These are phyloP conservation scores for Dryadomyces sulphureus DNA, from an alignment of 2,329 filamentous ascomycete genomes.

Conservation along the genomic window DNA sequence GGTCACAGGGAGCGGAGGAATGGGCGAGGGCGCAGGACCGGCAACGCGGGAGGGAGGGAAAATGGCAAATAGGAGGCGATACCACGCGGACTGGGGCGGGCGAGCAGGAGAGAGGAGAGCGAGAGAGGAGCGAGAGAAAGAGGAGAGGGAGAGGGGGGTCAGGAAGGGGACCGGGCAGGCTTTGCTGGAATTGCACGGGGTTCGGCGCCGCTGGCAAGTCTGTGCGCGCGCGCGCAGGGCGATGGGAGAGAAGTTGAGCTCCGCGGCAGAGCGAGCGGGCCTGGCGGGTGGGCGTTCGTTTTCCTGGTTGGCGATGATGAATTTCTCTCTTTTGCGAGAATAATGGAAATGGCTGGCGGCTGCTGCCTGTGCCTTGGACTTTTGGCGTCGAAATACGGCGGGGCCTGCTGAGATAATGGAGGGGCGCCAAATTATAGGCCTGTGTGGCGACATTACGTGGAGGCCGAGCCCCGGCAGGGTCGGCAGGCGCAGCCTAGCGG, in stretches of 20 bases:
- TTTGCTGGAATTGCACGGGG: no score
- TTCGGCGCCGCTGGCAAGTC: no score
- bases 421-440: not conserved
- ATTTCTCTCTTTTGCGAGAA: not conserved
- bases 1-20: not conserved
- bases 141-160: not conserved
- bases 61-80: no score
- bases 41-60: not conserved
- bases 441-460: not conserved
- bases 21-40: not conserved
- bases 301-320: not conserved
- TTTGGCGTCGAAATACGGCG: not conserved
- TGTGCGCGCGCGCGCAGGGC: no score
- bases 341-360: constrained; percentile 2
- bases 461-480: no score
- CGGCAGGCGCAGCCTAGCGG: no score
- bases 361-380: not conserved
- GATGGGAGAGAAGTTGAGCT: not conserved
- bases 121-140: not conserved
- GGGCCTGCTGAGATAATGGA: not conserved
- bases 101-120: not conserved
- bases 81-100: no score
- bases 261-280: not conserved
- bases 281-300: not conserved
- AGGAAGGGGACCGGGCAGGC: not conserved